phyloP scores from a whole-genome alignment of 768 basidiomycete species.

The Strobilomyces dryophilus region DNA sequence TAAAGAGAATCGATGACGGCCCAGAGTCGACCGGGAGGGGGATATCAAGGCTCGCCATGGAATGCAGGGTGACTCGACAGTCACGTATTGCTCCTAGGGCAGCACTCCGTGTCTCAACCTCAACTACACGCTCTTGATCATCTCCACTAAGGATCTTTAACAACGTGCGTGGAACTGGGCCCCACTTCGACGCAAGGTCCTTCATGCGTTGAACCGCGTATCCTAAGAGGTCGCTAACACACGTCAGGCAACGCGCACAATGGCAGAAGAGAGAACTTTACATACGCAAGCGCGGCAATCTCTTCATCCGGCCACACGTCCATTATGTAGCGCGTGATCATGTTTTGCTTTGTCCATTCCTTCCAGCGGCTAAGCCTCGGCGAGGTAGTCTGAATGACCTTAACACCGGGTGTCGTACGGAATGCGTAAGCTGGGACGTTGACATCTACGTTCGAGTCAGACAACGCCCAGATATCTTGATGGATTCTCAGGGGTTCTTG shows the following conservation, averaged over 20 bases:
- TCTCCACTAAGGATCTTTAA: neutral
- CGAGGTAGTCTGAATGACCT: slow-evolving; percentile 4
- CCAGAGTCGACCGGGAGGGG: neutral
- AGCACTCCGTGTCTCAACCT: neutral
- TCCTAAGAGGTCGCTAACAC: neutral
- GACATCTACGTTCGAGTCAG: slow-evolving; percentile 2
- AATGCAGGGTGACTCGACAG: neutral
- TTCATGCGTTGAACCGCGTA: neutral
- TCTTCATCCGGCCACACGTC: neutral
- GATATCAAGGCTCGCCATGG: neutral
- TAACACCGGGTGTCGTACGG: neutral
- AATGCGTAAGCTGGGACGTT: neutral
- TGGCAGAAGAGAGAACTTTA: neutral
- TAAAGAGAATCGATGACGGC: slow-evolving; percentile 1
- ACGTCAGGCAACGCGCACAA: neutral
- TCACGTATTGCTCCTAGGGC: neutral
- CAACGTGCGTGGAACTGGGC: neutral
- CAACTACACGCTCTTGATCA: neutral
- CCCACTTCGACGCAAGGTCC: neutral
- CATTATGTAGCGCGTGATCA: slow-evolving; percentile 2
- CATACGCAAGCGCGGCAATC: slow-evolving; percentile 3
- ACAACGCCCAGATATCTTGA: neutral
- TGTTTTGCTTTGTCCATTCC: slow-evolving; percentile 3
- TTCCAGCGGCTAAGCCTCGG: neutral
- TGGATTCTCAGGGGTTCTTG: neutral